phyloP scores from a whole-genome alignment of 1,139 yeast species.

The Pichia sp. region DNA sequence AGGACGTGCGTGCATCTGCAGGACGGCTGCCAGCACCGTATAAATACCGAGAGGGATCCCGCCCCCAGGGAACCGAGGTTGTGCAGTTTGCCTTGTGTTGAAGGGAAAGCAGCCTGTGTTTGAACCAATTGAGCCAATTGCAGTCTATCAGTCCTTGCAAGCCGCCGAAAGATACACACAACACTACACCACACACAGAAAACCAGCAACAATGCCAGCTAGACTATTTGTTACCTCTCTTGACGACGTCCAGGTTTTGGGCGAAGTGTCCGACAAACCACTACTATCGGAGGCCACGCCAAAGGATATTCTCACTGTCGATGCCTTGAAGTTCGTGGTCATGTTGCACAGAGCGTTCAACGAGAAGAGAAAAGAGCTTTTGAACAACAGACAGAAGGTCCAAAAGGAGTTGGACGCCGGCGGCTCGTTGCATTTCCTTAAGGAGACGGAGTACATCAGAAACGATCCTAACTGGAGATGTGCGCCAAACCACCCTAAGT shows the following conservation, averaged over 20 bases:
- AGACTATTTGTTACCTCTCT: slow-evolving; percentile 33
- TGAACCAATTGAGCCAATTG: not conserved
- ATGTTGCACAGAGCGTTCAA: slow-evolving; percentile 70
- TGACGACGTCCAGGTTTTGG: slow-evolving; percentile 63
- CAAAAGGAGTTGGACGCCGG: slow-evolving; percentile 62
- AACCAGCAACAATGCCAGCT: slow-evolving; percentile 21
- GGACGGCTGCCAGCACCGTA: not conserved
- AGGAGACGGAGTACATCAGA: slow-evolving; percentile 63
- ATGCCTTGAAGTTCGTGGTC: slow-evolving; percentile 67
- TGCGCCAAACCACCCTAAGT: slow-evolving; percentile 56
- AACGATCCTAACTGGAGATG: slow-evolving; percentile 74
- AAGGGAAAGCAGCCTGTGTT: not conserved
- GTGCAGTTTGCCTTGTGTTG: not conserved
- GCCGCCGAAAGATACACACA: not conserved
- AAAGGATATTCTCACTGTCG: slow-evolving; percentile 43
- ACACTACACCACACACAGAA: not conserved
- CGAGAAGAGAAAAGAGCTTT: slow-evolving; percentile 50
- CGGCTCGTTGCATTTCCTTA: slow-evolving; percentile 53
- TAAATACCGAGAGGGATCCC: slow-evolving; percentile 1
- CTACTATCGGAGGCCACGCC: slow-evolving; percentile 49
- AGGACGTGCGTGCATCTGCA: not conserved
- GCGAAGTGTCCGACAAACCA: slow-evolving; percentile 56
- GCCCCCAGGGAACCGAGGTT: not conserved
- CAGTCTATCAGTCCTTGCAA: not conserved
- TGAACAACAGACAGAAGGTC: slow-evolving; percentile 55